Evolutionary conservation across 495 filamentous ascomycete genomes (phyloP), one percentile per base, ranked within the genome.

Genomic region (Haplographium delicatum): DNA sequence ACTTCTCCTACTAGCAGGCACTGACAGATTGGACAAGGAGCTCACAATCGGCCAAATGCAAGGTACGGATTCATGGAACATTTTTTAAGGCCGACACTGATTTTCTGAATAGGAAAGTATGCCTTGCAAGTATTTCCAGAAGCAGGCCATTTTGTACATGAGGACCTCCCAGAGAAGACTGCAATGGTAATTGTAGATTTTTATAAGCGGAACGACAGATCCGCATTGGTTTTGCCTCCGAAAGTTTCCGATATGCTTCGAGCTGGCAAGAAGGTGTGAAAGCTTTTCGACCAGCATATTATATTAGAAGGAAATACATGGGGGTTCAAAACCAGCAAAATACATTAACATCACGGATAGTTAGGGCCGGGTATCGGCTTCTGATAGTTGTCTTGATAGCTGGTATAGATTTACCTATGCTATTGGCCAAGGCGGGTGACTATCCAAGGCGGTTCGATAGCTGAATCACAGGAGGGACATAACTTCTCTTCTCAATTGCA

Each of bases 11-110:
- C 76, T 99, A 13, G 94, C 93, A 5, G 93, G 93, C 5, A 97
- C 93, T 11, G 93, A 99, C 68, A 75, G 94, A 47, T 66, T 99
- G 41, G 93, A 97, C 63, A 94, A 86, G 60, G 93, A 97, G 58
- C 65, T 97, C 56, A 95, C 91, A 69, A 97, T 97, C 63, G 93
- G 89, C 13, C 93, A 97, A 68, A 95, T 96, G 90, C 90, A 96
- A 76, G 89, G 89, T 85, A 68, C 23, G 68, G 62, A 15, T 42
- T 34, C 25, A 15, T 44, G 4, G 24, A 28, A 5, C 9, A 2
- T 22, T n/a, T 31, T 22, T 9, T n/a, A 22, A n/a, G 15, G n/a
- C 8, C 8, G 15, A n/a, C n/a, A 26, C 42, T 44, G 23, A 44
- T 19, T 19, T 9, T 2, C n/a, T 18, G 8, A 11, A 19, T 42